These are phyloP conservation scores for Lagenaria siceraria DNA, from an alignment of 306 rosid genomes.

Conservation along the genomic window DNA sequence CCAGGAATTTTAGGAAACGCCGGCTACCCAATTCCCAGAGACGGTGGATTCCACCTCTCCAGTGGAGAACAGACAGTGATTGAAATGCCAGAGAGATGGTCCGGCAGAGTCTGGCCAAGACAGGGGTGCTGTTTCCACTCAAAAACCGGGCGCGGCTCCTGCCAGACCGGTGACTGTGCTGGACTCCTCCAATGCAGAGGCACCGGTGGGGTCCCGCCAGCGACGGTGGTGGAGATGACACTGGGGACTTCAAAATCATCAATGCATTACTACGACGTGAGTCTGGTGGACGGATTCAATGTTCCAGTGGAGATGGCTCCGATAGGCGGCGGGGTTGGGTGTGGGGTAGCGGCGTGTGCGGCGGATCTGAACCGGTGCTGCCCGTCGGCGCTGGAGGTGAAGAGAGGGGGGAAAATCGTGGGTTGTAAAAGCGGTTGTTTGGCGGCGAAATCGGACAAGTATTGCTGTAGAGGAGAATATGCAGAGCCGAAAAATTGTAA, in stretches of 20 bases:
- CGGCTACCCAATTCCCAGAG: constrained; percentile 34
- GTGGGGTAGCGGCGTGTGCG: constrained; percentile 51
- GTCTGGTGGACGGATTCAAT: constrained; percentile 60
- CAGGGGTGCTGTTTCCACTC: constrained; percentile 48
- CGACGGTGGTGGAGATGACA: constrained; percentile 56
- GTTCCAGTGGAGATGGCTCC: constrained; percentile 47
- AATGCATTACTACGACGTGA: constrained; percentile 57
- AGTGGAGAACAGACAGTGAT: constrained; percentile 34
- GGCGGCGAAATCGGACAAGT: constrained; percentile 42
- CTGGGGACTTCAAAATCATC: constrained; percentile 37
- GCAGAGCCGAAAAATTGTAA: constrained; percentile 33
- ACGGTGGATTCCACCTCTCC: constrained; percentile 53
- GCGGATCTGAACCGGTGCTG: constrained; percentile 41
- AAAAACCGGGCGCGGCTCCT: constrained; percentile 30
- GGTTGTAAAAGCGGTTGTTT: constrained; percentile 73
- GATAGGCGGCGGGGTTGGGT: constrained; percentile 13
- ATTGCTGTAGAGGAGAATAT: constrained; percentile 56
- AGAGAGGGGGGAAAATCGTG: constrained; percentile 39
- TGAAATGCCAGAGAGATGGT: constrained; percentile 41
- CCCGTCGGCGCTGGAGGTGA: constrained; percentile 36
- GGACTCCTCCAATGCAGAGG: constrained; percentile 50
- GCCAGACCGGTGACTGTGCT: constrained; percentile 58
- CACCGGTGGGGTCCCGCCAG: constrained; percentile 48
- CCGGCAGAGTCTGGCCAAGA: constrained; percentile 73
- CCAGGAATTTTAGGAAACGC: constrained; percentile 54